These are phyloP conservation scores for Xylariaceae sp. DNA, from an alignment of 2,329 filamentous ascomycete species.

Conservation along the genomic window DNA sequence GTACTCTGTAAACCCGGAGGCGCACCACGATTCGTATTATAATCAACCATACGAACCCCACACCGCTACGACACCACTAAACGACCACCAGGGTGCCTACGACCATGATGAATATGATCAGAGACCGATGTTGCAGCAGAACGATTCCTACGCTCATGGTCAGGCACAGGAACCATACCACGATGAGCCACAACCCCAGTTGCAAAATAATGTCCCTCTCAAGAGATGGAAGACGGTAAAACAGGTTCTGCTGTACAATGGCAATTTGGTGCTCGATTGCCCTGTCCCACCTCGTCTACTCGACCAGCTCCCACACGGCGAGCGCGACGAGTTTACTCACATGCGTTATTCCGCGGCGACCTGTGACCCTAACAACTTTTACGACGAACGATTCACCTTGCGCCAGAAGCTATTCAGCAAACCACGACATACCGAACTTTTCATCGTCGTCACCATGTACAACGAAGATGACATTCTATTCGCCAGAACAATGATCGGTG, in stretches of 20 bases:
- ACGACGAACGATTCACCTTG: conserved; percentile 82
- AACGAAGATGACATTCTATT: conserved; percentile 98
- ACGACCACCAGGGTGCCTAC: conserved; percentile 55
- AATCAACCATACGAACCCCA: conserved; percentile 75
- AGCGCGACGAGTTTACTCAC: conserved; percentile 86
- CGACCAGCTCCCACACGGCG: conserved; percentile 83
- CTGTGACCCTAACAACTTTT: conserved; percentile 93
- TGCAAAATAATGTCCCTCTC: conserved; percentile 54
- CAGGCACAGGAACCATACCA: conserved; percentile 40
- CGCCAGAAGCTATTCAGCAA: conserved; percentile 85
- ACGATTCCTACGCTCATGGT: conserved; percentile 42
- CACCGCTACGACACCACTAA: conserved; percentile 52
- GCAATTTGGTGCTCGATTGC: conserved; percentile 94
- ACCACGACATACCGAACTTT: conserved; percentile 84
- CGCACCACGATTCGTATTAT: conserved; percentile 84
- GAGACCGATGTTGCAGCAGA: conserved; percentile 70
- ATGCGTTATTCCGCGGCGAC: conserved; percentile 99
- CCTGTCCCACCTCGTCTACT: conserved; percentile 86
- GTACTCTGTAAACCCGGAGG: conserved; percentile 75
- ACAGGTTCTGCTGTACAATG: conserved; percentile 93
- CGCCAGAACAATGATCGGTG: conserved; percentile 95
- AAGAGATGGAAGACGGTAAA: conserved; percentile 98
- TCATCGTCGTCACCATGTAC: conserved; percentile 98
- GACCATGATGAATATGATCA: conserved; percentile 70
- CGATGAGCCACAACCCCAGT: conserved; percentile 35